phyloP scores from a whole-genome alignment of 2,329 filamentous ascomycete genomes.

The Myrmaecium sp. region DNA sequence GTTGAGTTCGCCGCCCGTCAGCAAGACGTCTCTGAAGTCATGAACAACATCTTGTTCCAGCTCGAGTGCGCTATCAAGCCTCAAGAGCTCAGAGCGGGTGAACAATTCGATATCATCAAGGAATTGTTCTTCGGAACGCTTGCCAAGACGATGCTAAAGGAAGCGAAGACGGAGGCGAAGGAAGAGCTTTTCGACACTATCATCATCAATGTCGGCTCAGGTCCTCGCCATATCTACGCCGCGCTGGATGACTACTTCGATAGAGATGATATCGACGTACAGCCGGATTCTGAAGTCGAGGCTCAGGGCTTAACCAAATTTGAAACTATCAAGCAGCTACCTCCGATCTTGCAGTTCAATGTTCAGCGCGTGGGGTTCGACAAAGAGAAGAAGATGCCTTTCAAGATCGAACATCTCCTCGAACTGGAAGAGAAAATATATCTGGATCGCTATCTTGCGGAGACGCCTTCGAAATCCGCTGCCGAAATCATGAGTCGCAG shows the following conservation, averaged over 20 bases:
- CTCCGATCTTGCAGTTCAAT: conserved; percentile 75
- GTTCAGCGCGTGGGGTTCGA: conserved; percentile 71
- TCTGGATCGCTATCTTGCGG: conserved; percentile 59
- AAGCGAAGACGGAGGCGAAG: conserved; percentile 28
- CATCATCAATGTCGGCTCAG: conserved; percentile 39
- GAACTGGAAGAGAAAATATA: conserved; percentile 67
- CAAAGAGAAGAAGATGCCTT: conserved; percentile 36
- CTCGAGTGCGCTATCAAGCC: conserved; percentile 76
- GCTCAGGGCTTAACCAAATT: conserved; percentile 9
- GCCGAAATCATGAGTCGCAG: conserved; percentile 43
- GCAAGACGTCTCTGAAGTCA: conserved; percentile 91
- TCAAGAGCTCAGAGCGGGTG: conserved; percentile 46
- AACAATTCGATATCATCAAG: conserved; percentile 69
- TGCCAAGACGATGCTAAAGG: conserved; percentile 26
- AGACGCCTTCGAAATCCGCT: conserved; percentile 12
- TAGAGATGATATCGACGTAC: conserved; percentile 45
- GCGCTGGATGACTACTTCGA: conserved; percentile 79
- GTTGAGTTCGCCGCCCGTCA: conserved; percentile 48
- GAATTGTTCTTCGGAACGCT: conserved; percentile 31
- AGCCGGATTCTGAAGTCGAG: conserved; percentile 5
- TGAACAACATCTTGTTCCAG: conserved; percentile 80
- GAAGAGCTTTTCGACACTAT: conserved; percentile 46
- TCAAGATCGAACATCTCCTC: conserved; percentile 64
- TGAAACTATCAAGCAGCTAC: conserved; percentile 39
- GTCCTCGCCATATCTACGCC: conserved; percentile 55